phyloP scores from a whole-genome alignment of 2,329 filamentous ascomycete genomes.

The Botrytis fabae region DNA sequence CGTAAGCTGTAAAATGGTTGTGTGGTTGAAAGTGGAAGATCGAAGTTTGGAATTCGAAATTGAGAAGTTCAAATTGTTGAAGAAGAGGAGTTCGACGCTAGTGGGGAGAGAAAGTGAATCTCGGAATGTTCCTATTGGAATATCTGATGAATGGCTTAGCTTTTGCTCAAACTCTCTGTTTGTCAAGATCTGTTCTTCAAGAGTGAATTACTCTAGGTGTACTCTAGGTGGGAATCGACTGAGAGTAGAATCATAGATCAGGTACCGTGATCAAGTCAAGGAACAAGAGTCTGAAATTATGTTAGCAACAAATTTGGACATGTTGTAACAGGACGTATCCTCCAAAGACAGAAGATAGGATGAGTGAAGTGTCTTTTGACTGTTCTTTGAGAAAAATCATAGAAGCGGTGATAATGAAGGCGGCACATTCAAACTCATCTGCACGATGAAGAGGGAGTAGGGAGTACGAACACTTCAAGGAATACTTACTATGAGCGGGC shows the following conservation, averaged over 20 bases:
- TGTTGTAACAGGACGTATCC: background rate
- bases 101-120: background rate
- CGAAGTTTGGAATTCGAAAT: background rate
- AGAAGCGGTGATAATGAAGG: background rate
- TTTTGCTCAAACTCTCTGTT: background rate
- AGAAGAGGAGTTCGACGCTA: background rate
- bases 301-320: background rate
- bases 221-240: background rate
- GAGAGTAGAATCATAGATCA: too few relatives aligned
- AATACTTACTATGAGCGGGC: background rate
- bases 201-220: background rate
- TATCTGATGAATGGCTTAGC: background rate
- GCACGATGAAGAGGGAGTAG: background rate
- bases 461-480: background rate
- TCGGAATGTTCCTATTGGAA: background rate
- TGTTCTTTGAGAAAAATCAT: background rate
- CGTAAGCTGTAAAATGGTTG: background rate
- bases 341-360: background rate
- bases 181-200: background rate
- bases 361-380: too few relatives aligned
- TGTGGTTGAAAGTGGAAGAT: background rate
- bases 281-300: background rate
- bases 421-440: background rate
- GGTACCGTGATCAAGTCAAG: background rate
- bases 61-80: background rate